Conservation (phyloP, 1,284 basidiomycete species). For the Heterobasidion occidentale region DNA sequence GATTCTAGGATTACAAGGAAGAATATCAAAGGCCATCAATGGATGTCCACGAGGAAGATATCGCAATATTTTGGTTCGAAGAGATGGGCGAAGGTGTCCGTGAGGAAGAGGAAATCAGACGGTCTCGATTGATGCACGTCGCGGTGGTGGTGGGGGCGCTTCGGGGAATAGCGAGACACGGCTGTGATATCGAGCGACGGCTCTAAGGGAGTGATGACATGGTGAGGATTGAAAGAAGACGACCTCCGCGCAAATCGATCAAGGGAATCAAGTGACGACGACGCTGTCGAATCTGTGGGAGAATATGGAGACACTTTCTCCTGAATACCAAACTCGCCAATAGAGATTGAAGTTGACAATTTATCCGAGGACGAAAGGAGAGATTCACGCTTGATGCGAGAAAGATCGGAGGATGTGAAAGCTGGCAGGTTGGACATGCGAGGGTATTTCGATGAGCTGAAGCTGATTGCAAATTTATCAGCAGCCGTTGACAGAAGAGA, state of each 20-base stretch:
- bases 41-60: too few species aligned
- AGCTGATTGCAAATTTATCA: constrained; percentile 2
- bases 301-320: constrained; percentile 15
- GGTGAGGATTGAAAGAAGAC: constrained; percentile 12
- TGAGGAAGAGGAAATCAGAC: too few species aligned
- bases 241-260: neutral
- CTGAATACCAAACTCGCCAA: constrained; percentile 18
- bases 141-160: neutral
- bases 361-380: constrained; percentile 21
- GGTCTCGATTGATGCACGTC: too few species aligned
- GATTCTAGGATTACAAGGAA: too few species aligned
- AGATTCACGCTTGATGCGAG: constrained; percentile 14
- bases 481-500: neutral
- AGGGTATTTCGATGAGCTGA: constrained; percentile 15
- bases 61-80: too few species aligned
- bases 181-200: constrained; percentile 2
- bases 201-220: constrained; percentile 7
- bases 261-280: constrained; percentile 11
- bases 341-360: constrained; percentile 22
- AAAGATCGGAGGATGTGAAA: constrained; percentile 16
- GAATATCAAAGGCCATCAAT: too few species aligned
- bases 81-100: too few species aligned
- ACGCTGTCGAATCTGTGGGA: constrained; percentile 12
- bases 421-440: constrained; percentile 18
- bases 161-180: constrained; percentile 3